Evolutionary conservation across 192 early-diverging fungal genomes (phyloP).

Genomic region (Umbelopsis isabellina): DNA sequence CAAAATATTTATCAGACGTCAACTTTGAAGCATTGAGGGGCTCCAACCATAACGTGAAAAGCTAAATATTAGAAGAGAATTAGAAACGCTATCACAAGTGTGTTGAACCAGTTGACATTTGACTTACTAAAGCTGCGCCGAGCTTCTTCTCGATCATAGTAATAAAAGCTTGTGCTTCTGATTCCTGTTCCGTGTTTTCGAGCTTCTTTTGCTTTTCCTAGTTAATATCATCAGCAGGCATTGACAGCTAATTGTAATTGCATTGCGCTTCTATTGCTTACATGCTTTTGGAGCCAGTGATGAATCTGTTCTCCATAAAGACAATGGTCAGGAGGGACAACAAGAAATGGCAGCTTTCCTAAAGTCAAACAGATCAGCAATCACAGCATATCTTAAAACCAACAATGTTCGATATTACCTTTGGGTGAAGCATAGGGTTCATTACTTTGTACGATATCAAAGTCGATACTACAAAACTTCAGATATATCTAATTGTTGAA

Average conservation of each 20-base stretch:
- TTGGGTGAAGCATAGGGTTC: constrained; percentile 61
- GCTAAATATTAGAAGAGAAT: constrained; percentile 25
- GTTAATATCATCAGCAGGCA: background rate
- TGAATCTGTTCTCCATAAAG: constrained; percentile 51
- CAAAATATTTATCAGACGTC: constrained; percentile 36
- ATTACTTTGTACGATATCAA: constrained; percentile 45
- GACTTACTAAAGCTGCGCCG: constrained; percentile 55
- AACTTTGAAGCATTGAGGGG: constrained; percentile 34
- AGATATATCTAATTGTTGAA: constrained; percentile 49
- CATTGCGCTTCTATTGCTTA: constrained; percentile 23
- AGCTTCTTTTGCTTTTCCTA: constrained; percentile 27
- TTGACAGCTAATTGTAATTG: background rate
- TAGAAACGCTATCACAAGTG: background rate
- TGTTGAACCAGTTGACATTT: background rate
- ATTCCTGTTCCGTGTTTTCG: constrained; percentile 32
- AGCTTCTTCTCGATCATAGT: constrained; percentile 55
- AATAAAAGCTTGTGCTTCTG: constrained; percentile 51
- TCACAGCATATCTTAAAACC: background rate
- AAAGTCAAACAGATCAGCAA: background rate
- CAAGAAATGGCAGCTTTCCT: constrained; percentile 62
- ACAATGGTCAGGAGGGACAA: constrained; percentile 45
- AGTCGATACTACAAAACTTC: constrained; percentile 49
- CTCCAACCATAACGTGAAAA: constrained; percentile 48
- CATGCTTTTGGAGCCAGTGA: constrained; percentile 50
- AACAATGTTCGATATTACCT: constrained; percentile 34